These are phyloP conservation scores for Tagetes patula DNA, from an alignment of 129 eudicot genomes.

Conservation along the genomic window DNA sequence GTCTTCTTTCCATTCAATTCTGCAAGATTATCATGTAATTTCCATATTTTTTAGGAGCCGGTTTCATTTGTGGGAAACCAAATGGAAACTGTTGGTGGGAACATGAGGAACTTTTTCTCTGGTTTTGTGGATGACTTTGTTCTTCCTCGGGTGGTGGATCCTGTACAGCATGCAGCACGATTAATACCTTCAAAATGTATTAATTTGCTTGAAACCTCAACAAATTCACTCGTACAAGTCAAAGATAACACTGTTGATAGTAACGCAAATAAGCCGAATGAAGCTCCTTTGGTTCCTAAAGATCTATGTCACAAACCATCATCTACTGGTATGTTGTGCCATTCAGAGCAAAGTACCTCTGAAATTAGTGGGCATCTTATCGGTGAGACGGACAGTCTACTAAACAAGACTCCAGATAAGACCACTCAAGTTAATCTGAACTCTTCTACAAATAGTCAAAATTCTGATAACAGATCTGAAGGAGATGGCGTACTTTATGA, in stretches of 20 bases:
- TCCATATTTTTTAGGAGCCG: constrained; percentile 40
- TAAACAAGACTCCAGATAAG: constrained; percentile 11
- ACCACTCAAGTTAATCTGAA: constrained; percentile 2
- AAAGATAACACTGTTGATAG: constrained; percentile 23
- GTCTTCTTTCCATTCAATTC: not conserved
- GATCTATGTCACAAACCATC: constrained; percentile 8
- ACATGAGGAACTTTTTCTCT: constrained; percentile 45
- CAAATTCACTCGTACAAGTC: constrained; percentile 18
- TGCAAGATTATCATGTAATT: constrained; percentile 2
- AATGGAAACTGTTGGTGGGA: constrained; percentile 43
- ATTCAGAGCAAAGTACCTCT: constrained; percentile 22
- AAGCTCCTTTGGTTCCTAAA: constrained; percentile 20
- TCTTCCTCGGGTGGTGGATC: constrained; percentile 35
- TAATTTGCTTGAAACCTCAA: constrained; percentile 17
- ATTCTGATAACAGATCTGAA: constrained; percentile 22
- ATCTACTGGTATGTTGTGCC: constrained; percentile 3
- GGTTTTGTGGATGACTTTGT: constrained; percentile 44
- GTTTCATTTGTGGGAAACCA: constrained; percentile 49
- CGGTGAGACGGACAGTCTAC: constrained; percentile 10
- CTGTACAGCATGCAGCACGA: constrained; percentile 26
- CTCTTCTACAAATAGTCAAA: constrained; percentile 12
- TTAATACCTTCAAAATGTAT: constrained; percentile 24
- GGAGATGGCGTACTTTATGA: constrained; percentile 13
- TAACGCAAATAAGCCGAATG: constrained; percentile 16
- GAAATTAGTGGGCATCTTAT: constrained; percentile 11